Conservation (phyloP, 805 yeast species). For the Monosporozyma aerobia region DNA sequence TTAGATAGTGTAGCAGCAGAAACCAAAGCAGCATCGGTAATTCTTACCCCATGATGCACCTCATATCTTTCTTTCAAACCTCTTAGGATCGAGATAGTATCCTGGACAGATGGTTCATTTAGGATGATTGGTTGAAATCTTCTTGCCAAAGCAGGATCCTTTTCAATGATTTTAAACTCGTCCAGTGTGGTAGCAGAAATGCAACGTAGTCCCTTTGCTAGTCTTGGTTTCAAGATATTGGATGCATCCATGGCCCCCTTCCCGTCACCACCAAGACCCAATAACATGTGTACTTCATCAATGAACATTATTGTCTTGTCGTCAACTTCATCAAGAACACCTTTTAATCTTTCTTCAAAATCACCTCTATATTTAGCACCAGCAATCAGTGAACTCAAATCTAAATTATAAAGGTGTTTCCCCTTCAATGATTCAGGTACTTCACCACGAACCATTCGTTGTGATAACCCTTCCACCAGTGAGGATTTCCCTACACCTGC, state of each 20-base stretch:
- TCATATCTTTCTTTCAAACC: constrained; percentile 92
- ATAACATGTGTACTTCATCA: constrained; percentile 81
- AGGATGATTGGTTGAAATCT: constrained; percentile 84
- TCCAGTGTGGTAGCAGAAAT: constrained; percentile 96
- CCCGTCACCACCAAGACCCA: constrained; percentile 88
- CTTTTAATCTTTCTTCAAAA: constrained; percentile 82
- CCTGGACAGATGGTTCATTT: constrained; percentile 83
- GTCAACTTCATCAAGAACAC: constrained; percentile 75
- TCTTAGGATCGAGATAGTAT: constrained; percentile 82
- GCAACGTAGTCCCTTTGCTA: constrained; percentile 90
- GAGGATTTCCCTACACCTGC: constrained; percentile 99
- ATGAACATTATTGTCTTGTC: constrained; percentile 70
- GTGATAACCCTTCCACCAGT: constrained; percentile 93
- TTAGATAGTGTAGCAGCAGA: constrained; percentile 87
- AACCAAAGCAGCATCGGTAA: constrained; percentile 84
- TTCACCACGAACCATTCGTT: constrained; percentile 80
- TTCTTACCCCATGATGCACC: constrained; percentile 95
- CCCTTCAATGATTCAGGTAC: constrained; percentile 92
- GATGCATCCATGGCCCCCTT: constrained; percentile 90
- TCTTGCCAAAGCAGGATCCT: constrained; percentile 92
- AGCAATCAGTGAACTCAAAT: constrained; percentile 79
- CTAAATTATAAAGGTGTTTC: constrained; percentile 74
- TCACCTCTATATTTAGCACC: constrained; percentile 97
- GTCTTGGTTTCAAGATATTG: constrained; percentile 82
- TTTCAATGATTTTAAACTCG: constrained; percentile 90